A percentile compares a stretch with the other conserved stretches of the same genome.
Evolutionary conservation across 257 asterid species (phyloP).

Genomic region (Lithospermum erythrorhizon): DNA sequence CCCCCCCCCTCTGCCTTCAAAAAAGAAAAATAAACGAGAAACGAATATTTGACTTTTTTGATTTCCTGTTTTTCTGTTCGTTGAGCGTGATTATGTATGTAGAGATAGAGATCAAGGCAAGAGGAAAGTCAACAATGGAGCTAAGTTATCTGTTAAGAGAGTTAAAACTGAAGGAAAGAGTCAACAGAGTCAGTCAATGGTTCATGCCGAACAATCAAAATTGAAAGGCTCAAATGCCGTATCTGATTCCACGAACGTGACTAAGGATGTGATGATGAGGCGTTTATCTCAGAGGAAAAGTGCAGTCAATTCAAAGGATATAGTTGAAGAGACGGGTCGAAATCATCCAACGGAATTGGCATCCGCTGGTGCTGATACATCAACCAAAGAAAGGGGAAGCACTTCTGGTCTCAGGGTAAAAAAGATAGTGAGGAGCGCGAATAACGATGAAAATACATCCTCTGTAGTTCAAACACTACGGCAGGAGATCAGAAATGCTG

Average conservation of each 20-base stretch:
- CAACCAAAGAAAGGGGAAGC: constrained; percentile 41
- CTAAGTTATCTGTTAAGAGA: constrained; percentile 38
- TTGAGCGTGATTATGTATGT: constrained; percentile 14
- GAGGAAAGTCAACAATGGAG: constrained; percentile 31
- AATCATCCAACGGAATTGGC: constrained; percentile 33
- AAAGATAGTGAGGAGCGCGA: constrained; percentile 82
- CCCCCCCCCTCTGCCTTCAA: too few relatives aligned
- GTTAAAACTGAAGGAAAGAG: constrained; percentile 36
- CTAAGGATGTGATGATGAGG: constrained; percentile 24
- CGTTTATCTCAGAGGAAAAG: constrained; percentile 24
- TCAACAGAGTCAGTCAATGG: constrained; percentile 21
- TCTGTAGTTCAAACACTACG: constrained; percentile 66
- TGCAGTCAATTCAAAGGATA: constrained; percentile 48
- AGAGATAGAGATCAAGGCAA: constrained; percentile 44
- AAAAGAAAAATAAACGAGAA: background rate
- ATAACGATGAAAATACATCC: constrained; percentile 55
- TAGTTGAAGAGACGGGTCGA: constrained; percentile 53
- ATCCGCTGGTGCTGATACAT: constrained; percentile 15
- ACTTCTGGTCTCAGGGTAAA: constrained; percentile 73
- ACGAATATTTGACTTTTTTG: background rate
- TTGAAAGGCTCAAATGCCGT: constrained; percentile 20
- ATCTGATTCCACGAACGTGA: constrained; percentile 13
- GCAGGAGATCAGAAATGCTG: constrained; percentile 75
- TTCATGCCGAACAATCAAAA: constrained; percentile 26
- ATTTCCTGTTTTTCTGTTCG: constrained; percentile 6